Conservation (phyloP, 306 rosid genomes). For the Vicia sativa region DNA sequence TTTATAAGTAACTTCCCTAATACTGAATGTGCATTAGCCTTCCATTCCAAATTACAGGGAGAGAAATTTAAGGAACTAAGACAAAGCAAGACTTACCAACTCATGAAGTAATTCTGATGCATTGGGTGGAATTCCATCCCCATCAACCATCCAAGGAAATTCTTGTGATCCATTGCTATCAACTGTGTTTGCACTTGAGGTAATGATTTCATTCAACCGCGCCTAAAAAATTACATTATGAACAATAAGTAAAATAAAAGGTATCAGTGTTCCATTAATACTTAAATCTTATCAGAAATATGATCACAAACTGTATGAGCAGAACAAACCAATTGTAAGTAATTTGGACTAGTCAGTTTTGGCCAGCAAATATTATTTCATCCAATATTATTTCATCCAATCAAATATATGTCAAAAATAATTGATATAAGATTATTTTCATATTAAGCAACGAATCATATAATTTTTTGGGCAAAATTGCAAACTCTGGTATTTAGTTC, state of each 20-base stretch:
- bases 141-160: conserved; percentile 85
- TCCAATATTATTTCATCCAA: conserved; percentile 2
- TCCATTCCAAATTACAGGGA: conserved; percentile 6
- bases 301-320: conserved; percentile 9
- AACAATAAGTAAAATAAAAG: conserved; percentile 28
- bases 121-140: conserved; percentile 84
- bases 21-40: conserved; percentile 18
- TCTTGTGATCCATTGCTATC: conserved; percentile 53
- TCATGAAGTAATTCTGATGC: conserved; percentile 78
- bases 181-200: conserved; percentile 48
- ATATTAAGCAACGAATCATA: conserved; percentile 1
- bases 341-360: conserved; percentile 14
- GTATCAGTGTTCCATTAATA: conserved; percentile 5
- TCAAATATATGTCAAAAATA: neutral
- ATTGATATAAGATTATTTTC: conserved; percentile 1
- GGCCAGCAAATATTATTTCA: conserved; percentile 2
- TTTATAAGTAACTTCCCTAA: too few species aligned
- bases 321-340: conserved; percentile 10
- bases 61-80: conserved; percentile 28
- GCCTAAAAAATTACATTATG: conserved; percentile 51
- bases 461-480: conserved; percentile 7
- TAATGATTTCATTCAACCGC: conserved; percentile 77
- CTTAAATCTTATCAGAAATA: conserved; percentile 33
- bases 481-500: neutral
- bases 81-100: conserved; percentile 58